Base-by-base conservation (phyloP, 225 moss, liverwort and hornwort species). In the Marchantia paleacea region DNA sequence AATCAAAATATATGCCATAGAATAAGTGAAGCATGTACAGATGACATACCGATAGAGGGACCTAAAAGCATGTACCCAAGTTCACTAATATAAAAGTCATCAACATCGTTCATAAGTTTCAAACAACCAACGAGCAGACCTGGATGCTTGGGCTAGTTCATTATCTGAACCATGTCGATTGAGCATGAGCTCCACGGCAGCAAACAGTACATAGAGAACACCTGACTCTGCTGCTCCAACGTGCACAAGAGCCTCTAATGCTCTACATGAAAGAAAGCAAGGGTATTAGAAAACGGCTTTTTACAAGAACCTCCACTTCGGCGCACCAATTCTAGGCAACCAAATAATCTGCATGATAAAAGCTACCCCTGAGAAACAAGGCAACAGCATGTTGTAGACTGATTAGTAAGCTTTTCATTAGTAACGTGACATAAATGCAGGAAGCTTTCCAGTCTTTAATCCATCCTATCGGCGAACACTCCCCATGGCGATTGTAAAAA, bases 161-260 rank as follows among this genome's bases (percentile, higher is more conserved):
- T 88, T 99, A 76, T 99, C 99, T 57, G 95, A 91, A 83, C 81
- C 90, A 85, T 90, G 89, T 78, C 82, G 81, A 80, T 83, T 89
- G 72, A 94, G 80, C 91, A 99, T 95, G 75, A 99, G 91, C 84
- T 99, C 91, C 77, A 94, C 83, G 12, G 95, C 92, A 76, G 93
- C 94, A 92, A 99, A 94, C 57, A 99, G 82, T 73, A 94, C 91
- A 80, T 84, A 92, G 26, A 92, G 89, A 75, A 99, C 90, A 64
- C 99, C 99, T 65, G 89, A 87, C 82, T 99, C 95, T 55, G 94
- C 92, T 50, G 90, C 89, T 81, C 92, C 93, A 47, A 92, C 95
- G 80, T 89, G 89, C 77, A 89, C 92, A 66, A 99, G 91, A 53
- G 91, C 91, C 76, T 94, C 92, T 76, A 95, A 87, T 72, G 91